Percentiles rank a stretch among this genome's conserved stretches.
These are phyloP conservation scores for Inonotus obliquus DNA, from an alignment of 1,284 basidiomycete genomes.

Conservation along the genomic window DNA sequence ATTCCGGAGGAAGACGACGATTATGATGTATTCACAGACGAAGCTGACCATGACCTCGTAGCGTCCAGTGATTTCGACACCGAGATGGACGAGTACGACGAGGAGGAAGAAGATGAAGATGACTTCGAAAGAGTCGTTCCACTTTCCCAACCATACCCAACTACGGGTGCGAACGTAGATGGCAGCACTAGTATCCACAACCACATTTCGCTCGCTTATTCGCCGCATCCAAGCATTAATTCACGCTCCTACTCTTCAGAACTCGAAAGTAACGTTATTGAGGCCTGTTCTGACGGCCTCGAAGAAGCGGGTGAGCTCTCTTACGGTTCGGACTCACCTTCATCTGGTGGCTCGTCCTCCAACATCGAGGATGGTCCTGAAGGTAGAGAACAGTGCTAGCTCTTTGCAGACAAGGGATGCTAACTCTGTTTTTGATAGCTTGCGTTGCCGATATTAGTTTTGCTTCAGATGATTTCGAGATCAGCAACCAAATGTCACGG, in stretches of 20 bases:
- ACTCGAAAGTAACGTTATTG: conserved; percentile 29
- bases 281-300: conserved; percentile 22
- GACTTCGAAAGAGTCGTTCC: not conserved
- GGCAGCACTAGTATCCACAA: not conserved
- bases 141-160: not conserved
- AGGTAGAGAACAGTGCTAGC: not conserved
- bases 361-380: not conserved
- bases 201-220: not conserved
- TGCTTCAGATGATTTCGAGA: not conserved
- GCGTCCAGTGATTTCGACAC: conserved; percentile 40
- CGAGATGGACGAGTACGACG: conserved; percentile 30
- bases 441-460: not conserved
- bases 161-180: not conserved
- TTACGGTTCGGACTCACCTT: conserved; percentile 22
- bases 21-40: conserved; percentile 29
- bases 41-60: conserved; percentile 24
- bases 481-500: not conserved
- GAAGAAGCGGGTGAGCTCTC: not conserved
- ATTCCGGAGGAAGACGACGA: conserved; percentile 51
- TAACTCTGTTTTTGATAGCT: not conserved
- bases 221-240: not conserved
- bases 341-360: conserved; percentile 7
- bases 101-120: conserved; percentile 13
- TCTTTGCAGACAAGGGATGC: not conserved
- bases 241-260: conserved; percentile 22